Evolutionary conservation across 768 basidiomycete genomes (phyloP).

Genomic region (Rickenella mellea): DNA sequence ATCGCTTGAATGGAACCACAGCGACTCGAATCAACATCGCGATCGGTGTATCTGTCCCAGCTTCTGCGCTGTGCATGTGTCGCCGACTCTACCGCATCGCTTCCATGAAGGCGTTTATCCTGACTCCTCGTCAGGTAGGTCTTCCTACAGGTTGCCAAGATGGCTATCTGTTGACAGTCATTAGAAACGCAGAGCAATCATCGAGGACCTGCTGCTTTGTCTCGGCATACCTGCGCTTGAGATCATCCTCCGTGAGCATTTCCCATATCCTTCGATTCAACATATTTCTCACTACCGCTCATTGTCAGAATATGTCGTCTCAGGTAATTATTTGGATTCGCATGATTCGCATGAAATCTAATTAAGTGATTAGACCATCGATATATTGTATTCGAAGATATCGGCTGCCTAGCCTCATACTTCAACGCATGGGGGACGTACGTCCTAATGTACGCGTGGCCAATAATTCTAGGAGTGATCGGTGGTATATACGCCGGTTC

Average conservation of each 20-base stretch:
- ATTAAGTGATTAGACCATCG: constrained; percentile 57
- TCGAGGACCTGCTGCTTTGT: constrained; percentile 26
- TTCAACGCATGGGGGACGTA: constrained; percentile 29
- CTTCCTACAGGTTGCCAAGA: too few relatives aligned
- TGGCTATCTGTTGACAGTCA: too few relatives aligned
- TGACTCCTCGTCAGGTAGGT: too few relatives aligned
- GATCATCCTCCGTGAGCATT: constrained; percentile 24
- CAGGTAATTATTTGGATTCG: too few relatives aligned
- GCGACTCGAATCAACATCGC: constrained; percentile 39
- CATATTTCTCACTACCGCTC: too few relatives aligned
- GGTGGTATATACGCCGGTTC: constrained; percentile 18
- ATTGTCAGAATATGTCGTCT: constrained; percentile 46
- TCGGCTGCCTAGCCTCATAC: constrained; percentile 39
- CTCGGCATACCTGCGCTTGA: constrained; percentile 26
- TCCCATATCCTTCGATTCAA: too few relatives aligned
- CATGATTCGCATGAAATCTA: too few relatives aligned
- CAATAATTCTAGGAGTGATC: constrained; percentile 16
- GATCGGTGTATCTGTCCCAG: constrained; percentile 31
- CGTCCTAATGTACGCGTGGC: constrained; percentile 16
- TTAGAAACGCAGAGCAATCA: constrained; percentile 24
- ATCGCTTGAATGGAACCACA: constrained; percentile 13
- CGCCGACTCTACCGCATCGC: constrained; percentile 40
- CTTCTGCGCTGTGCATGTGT: constrained; percentile 39
- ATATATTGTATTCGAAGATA: constrained; percentile 48
- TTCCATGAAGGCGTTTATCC: too few relatives aligned